These are phyloP conservation scores for Claviceps maximensis DNA, from an alignment of 2,329 filamentous ascomycete genomes.

Conservation along the genomic window DNA sequence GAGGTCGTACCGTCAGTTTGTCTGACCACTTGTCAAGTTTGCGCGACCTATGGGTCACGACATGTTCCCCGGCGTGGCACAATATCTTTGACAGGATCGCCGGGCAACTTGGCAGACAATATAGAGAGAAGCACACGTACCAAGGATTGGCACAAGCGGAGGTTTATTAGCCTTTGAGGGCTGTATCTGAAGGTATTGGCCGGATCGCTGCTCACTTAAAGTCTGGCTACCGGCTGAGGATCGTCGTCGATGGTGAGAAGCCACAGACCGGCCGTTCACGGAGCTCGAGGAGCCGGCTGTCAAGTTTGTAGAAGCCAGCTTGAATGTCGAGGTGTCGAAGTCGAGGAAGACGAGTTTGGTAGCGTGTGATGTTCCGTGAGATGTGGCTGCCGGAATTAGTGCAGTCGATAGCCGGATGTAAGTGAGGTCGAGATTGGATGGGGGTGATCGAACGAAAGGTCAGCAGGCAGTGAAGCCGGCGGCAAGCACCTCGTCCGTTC, in stretches of 20 bases:
- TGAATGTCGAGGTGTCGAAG: conserved; percentile 17
- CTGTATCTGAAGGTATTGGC: conserved; percentile 19
- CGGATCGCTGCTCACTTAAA: conserved; percentile 18
- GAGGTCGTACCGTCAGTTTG: conserved; percentile 1
- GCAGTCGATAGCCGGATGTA: not conserved
- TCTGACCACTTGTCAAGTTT: conserved; percentile 11
- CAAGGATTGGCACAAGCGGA: conserved; percentile 40
- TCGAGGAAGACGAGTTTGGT: not conserved
- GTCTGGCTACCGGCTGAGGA: conserved; percentile 27
- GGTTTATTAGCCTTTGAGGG: conserved; percentile 16
- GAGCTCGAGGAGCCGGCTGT: conserved; percentile 41
- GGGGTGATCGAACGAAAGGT: not conserved
- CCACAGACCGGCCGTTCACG: conserved; percentile 33
- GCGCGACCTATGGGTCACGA: conserved; percentile 8
- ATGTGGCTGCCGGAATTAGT: conserved; percentile 1
- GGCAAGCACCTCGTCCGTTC: not conserved
- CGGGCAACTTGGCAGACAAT: not conserved
- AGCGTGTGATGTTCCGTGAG: not conserved
- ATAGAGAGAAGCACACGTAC: conserved; percentile 26
- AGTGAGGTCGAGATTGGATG: not conserved
- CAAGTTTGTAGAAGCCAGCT: conserved; percentile 38
- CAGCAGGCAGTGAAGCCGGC: not conserved
- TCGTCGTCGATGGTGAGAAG: conserved; percentile 36
- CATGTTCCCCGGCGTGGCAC: conserved; percentile 1
- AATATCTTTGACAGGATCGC: not conserved